Percentiles rank a stretch among this genome's conserved stretches.
phyloP scores from a whole-genome alignment of 305 asterid species.

The Fraxinus ornus region DNA sequence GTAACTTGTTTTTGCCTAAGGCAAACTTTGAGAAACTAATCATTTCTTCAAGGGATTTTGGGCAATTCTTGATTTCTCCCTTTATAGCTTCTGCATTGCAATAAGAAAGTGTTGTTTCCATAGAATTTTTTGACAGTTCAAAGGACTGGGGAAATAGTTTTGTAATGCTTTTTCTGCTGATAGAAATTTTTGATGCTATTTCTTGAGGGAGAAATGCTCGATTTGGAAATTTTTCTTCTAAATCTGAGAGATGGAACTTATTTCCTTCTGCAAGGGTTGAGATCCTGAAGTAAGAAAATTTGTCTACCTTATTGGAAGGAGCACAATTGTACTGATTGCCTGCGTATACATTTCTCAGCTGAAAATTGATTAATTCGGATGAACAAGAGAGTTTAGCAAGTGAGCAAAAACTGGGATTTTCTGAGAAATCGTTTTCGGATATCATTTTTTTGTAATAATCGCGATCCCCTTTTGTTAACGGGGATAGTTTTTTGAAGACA shows the following conservation, averaged over 20 bases:
- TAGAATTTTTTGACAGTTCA: no score
- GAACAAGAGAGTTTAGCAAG: conserved; percentile 34
- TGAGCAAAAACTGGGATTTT: conserved; percentile 27
- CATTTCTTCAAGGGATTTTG: conserved; percentile 35
- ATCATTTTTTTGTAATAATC: conserved; percentile 15
- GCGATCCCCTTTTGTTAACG: conserved; percentile 12
- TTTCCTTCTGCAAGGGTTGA: conserved; percentile 27
- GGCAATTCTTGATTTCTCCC: conserved; percentile 23
- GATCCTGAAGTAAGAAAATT: conserved; percentile 32
- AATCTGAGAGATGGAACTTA: conserved; percentile 24
- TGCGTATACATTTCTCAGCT: no score
- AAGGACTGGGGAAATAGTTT: no score
- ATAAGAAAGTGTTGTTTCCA: no score
- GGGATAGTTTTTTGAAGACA: conserved; percentile 35
- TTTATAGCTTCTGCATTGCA: no score
- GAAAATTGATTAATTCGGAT: not conserved
- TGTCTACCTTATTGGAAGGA: not conserved
- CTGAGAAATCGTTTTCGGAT: conserved; percentile 6
- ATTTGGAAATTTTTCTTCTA: conserved; percentile 22
- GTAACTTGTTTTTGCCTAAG: conserved; percentile 5
- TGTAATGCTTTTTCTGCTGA: not conserved
- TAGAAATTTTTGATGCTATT: no score
- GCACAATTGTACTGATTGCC: not conserved
- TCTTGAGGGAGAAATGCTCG: conserved; percentile 39
- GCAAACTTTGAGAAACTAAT: conserved; percentile 21